phyloP scores from a whole-genome alignment of 331 rosid species.

The Acacia concinna region DNA sequence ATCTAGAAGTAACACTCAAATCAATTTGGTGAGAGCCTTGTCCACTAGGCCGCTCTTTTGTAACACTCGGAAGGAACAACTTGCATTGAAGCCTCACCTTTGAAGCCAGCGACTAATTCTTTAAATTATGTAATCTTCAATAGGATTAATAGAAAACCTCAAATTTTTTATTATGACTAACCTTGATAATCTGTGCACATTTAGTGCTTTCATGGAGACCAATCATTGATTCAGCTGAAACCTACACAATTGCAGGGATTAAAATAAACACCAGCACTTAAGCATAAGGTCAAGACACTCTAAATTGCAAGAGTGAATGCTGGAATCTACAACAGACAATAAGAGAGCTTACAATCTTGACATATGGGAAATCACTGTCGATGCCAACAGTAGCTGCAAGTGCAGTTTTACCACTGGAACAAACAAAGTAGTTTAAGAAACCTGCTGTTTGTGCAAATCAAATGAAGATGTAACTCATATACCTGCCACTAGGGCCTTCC shows the following conservation, averaged over 20 bases:
- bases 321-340: slow-evolving; percentile 10
- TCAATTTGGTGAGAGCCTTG: too few species aligned
- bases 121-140: not conserved
- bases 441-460: slow-evolving; percentile 18
- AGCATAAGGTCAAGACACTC: slow-evolving; percentile 12
- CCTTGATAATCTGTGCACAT: slow-evolving; percentile 92
- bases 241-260: slow-evolving; percentile 45
- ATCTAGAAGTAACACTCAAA: slow-evolving; percentile 25
- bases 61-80: too few species aligned
- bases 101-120: slow-evolving; percentile 23
- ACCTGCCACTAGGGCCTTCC: slow-evolving; percentile 98
- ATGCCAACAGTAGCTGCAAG: slow-evolving; percentile 95
- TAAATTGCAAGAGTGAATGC: slow-evolving; percentile 31
- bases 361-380: slow-evolving; percentile 93
- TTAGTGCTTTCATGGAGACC: slow-evolving; percentile 94
- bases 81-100: slow-evolving; percentile 14
- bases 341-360: slow-evolving; percentile 81
- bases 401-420: slow-evolving; percentile 88
- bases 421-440: slow-evolving; percentile 42
- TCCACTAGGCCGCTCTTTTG: too few species aligned
- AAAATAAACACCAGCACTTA: slow-evolving; percentile 22
- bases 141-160: slow-evolving; percentile 21
- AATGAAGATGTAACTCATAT: slow-evolving; percentile 24
- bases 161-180: slow-evolving; percentile 40
- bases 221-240: slow-evolving; percentile 91